Base-by-base conservation (phyloP, 1,284 basidiomycete genomes). In the Microbotryomycetes sp. region DNA sequence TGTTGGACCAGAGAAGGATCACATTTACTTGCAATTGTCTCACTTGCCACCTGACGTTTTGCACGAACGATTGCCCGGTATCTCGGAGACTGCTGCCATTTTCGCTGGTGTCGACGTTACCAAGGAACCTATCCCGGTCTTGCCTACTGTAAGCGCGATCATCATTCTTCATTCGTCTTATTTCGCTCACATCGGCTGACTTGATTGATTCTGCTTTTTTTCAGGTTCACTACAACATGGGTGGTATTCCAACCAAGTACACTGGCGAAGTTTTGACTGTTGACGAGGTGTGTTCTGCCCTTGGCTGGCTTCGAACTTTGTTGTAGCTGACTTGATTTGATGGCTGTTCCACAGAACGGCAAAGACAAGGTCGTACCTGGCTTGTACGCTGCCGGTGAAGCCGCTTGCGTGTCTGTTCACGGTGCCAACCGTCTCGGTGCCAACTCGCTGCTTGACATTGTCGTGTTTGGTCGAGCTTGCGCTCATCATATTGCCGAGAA, bases 81-180 rank as follows among this genome's bases (percentile, higher is more conserved):
- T 99, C 76, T 98, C 96, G 57, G 96, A 99, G 82, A 99, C 96
- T 14, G 96, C 96, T 42, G 89, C 94, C 67, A 98, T 99, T 75
- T 99, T 99, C 80, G 85, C 92, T 74, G 96, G 96, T 79, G 96
- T 98, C 69, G 96, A 99, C 77, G 96, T 99, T 67, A 98, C 96
- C 70, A 98, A 98, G 82, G 94, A 98, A 78, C 96, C 96, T 55
- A 97, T 97, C 73, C 92, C 92, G 59, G 96, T 99, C 45, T 77
- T 97, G 68, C 93, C 92, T 49, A 97, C 92, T 50, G 92, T 94
- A 52, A 91, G 89, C 91, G 76, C 77, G 88, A 77, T 23, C 48
- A 61, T 28, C 7, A 12, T 4, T 45, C 49, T 55, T 22, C 53
- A 29, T 1, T 3, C 58, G 29, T 3, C 7, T 3, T 53, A 30